phyloP scores from a whole-genome alignment of 164 flowering plant genomes.

The Magnolia changhungtana region DNA sequence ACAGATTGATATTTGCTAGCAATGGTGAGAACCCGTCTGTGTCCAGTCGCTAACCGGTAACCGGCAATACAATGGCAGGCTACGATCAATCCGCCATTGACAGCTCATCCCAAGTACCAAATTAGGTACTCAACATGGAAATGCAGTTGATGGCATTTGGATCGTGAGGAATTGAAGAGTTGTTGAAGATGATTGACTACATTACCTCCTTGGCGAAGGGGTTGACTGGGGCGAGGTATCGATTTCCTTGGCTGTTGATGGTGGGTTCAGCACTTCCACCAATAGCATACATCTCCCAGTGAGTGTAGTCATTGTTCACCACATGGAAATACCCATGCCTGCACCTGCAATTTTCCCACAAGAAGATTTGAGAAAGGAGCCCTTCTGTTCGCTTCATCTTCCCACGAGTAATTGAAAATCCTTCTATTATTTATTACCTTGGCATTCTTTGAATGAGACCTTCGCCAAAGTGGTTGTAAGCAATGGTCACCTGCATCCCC shows the following conservation, averaged over 20 bases:
- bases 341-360: constrained; percentile 41
- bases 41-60: too few species aligned
- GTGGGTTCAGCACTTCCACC: constrained; percentile 93
- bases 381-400: background rate
- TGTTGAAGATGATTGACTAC: background rate
- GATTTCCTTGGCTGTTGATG: constrained; percentile 90
- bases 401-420: background rate
- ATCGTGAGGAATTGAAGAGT: too few species aligned
- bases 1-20: too few species aligned
- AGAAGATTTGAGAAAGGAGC: background rate
- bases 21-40: too few species aligned
- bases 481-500: constrained; percentile 95
- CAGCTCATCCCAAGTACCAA: too few species aligned
- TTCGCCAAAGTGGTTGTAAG: constrained; percentile 92
- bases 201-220: constrained; percentile 76
- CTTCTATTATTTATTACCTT: constrained; percentile 42
- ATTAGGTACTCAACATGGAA: background rate
- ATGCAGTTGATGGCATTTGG: background rate
- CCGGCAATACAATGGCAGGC: too few species aligned
- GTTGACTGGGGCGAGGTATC: constrained; percentile 71
- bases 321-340: constrained; percentile 93
- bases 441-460: constrained; percentile 99
- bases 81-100: too few species aligned
- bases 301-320: constrained; percentile 94
- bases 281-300: constrained; percentile 97